Percentiles rank a stretch among this genome's conserved stretches.
phyloP scores from a whole-genome alignment of 768 basidiomycete species.

The Suillus paluster region DNA sequence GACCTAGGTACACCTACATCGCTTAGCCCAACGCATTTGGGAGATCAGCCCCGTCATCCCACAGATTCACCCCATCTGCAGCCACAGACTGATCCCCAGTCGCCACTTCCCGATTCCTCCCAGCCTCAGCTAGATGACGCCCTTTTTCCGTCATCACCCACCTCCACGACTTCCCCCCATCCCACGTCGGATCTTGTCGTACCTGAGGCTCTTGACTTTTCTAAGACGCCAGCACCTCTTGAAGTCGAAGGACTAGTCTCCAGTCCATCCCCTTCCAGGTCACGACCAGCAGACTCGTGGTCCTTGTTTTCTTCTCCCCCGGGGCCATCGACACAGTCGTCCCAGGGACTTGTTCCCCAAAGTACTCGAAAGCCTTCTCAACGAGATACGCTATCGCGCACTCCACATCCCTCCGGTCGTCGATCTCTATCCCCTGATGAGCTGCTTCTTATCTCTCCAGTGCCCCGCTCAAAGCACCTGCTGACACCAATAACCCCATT shows the following conservation, averaged over 20 bases:
- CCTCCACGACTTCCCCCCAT: background rate
- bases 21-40: background rate
- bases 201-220: background rate
- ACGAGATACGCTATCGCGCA: slow-evolving; percentile 20
- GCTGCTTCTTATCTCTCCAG: slow-evolving; percentile 18
- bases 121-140: slow-evolving; percentile 24
- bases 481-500: background rate
- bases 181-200: background rate
- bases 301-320: slow-evolving; percentile 22
- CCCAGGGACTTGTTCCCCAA: background rate
- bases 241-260: slow-evolving; percentile 5
- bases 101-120: slow-evolving; percentile 15
- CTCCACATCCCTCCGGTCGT: slow-evolving; percentile 5
- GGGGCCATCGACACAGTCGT: slow-evolving; percentile 8
- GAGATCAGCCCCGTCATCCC: background rate
- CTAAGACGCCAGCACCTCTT: slow-evolving; percentile 1
- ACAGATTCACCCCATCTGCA: background rate
- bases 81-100: slow-evolving; percentile 3
- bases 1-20: too few species aligned
- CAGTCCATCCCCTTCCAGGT: slow-evolving; percentile 15
- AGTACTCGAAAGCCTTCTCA: slow-evolving; percentile 19
- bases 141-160: background rate
- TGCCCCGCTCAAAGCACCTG: background rate
- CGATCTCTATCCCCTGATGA: slow-evolving; percentile 28
- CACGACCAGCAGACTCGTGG: slow-evolving; percentile 19